phyloP scores from a whole-genome alignment of 805 yeast species.

The Candida sakaeoensis region DNA sequence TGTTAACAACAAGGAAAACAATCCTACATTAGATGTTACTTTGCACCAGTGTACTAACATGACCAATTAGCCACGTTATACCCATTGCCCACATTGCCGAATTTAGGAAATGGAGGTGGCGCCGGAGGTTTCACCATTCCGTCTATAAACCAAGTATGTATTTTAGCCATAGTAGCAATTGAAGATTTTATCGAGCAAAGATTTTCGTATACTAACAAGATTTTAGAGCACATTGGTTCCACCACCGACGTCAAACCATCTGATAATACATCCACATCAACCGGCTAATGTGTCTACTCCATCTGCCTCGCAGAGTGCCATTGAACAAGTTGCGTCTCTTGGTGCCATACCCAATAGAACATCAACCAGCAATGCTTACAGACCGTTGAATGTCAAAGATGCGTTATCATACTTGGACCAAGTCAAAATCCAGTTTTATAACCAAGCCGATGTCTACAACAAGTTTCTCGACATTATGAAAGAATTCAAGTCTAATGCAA shows the following conservation, averaged over 20 bases:
- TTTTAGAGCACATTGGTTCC: constrained; percentile 17
- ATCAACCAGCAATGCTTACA: constrained; percentile 44
- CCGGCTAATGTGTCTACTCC: constrained; percentile 19
- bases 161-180: background rate
- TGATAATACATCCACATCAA: constrained; percentile 12
- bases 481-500: constrained; percentile 87
- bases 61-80: constrained; percentile 24
- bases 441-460: constrained; percentile 94
- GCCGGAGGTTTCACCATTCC: constrained; percentile 45
- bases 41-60: constrained; percentile 1
- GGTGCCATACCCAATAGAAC: constrained; percentile 41
- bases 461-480: constrained; percentile 97
- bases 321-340: constrained; percentile 14
- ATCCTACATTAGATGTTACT: too few relatives aligned
- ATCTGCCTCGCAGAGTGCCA: constrained; percentile 11
- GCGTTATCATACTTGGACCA: constrained; percentile 94
- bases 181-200: too few relatives aligned
- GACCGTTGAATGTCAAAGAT: constrained; percentile 92
- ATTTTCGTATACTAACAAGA: constrained; percentile 2
- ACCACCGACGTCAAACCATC: constrained; percentile 23
- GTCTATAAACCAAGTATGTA: constrained; percentile 34
- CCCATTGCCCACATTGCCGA: constrained; percentile 51
- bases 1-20: too few relatives aligned
- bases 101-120: constrained; percentile 39
- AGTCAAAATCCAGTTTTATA: constrained; percentile 86